Evolutionary conservation across 176 grass and related monocot species (phyloP), one percentile per base, ranked within the genome.

Genomic region (Neostapfia colusana): DNA sequence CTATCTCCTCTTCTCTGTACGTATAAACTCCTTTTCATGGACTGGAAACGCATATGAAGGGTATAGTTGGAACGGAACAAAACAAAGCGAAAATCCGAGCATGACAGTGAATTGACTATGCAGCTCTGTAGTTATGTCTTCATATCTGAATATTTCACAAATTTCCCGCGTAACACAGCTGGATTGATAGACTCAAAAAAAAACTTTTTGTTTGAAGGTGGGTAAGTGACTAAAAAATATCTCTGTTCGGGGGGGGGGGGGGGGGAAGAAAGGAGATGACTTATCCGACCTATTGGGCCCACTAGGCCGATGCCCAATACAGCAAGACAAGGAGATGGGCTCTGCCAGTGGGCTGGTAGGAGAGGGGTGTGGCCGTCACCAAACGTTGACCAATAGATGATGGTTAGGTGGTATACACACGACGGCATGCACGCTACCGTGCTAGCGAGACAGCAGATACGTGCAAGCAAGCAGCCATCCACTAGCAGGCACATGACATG

Each of bases 381-480:
- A 31, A 46, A 46, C 42, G 43, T 64, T 64, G 68, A 81, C 62
- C n/a, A 3, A 3, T 31, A 31, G 31, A 31, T 54, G 4, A 14
- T 31, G 31, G 31, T 31, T 24, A 38, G 60, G 74, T 65, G 75
- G 66, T 31, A 1, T 31, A 3, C 31, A 31, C 17, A 77, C 12
- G 31, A 31, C 31, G 31, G 56, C 8, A 60, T 8, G 13, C 31
- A 31, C 2, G 31, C 31, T 31, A 31, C 31, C 31, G 1, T 24
- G 20, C 8, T 70, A 55, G 49, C 34, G 12, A 21, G 8, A 34
- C 16, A 14, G 67, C 39, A 61, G 28, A 81, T 50, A 63, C 79
- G 79, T 73, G 79, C 57, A 81, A 72, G 75, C 75, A 58, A 24
- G 12, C 12, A 20, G 20, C 58, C n/a, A 5, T 34, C 56, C n/a